Evolutionary conservation across 163 green algal species (phyloP), one percentile per base, ranked within the genome.

Genomic region (Prototheca cutis): DNA sequence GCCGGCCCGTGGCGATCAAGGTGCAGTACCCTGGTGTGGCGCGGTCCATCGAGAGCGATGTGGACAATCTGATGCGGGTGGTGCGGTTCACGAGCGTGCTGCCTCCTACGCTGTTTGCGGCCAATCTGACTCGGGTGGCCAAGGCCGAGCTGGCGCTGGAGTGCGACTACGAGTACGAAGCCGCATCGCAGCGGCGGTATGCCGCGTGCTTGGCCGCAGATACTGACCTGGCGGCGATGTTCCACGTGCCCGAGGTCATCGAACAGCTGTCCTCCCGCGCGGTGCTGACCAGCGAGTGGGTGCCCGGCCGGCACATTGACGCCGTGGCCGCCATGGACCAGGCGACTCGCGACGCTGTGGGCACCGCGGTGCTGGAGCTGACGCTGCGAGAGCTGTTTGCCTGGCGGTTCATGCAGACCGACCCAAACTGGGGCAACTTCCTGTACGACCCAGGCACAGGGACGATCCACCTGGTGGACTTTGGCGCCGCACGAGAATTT

Each of bases 361-460:
- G 82, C 62, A 75, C 65, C 4, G 63, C 75, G 52, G 77, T 98
- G 70, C 82, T 98, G 66, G 42, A 62, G n/a, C 72, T 96, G 6
- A 95, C 88, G 7, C 82, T 97, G 34, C 58, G 64, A 34, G 90
- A 97, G 80, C 81, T 98, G 31, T 97, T 95, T 62, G 71, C 83
- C 29, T 96, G 90, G 84, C 75, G 78, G 25, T 96, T 91, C 79
- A 97, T 97, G 90, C 88, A 97, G 84, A 97, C 91, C 13, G 89
- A 95, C 63, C 89, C 91, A 48, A 95, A 97, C 72, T 97, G 88
- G 86, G 87, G 88, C 65, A 98, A 98, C 83, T 97, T 97, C 47
- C 65, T 98, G 63, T 97, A 94, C 55, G 32, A 49, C 34, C 18
- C 40, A 28, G 17, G 71, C 49, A 40, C 52, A 21, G 7, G 10